These are phyloP conservation scores for Paraphysoderma sedebokerense DNA, from an alignment of 371 early-diverging fungal species.

Conservation along the genomic window DNA sequence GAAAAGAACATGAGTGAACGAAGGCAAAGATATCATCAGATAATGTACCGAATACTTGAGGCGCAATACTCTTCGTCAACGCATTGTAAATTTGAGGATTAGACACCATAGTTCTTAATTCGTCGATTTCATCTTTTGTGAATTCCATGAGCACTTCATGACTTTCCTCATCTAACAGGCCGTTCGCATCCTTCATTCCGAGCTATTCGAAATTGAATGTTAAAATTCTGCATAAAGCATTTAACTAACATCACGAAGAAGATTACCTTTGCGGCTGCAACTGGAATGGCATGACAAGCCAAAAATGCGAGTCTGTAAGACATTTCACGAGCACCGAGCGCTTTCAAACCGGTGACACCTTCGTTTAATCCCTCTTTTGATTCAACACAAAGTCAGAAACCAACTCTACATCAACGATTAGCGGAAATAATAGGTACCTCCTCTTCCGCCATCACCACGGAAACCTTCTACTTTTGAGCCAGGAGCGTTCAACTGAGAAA, in stretches of 20 bases:
- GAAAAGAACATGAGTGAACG: not conserved
- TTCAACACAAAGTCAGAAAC: conserved; percentile 1
- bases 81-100: conserved; percentile 43
- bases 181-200: conserved; percentile 18
- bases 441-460: not conserved
- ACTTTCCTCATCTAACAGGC: conserved; percentile 35
- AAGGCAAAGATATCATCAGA: conserved; percentile 1
- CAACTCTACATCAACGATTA: too few species aligned
- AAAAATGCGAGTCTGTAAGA: conserved; percentile 82
- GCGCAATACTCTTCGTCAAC: conserved; percentile 74
- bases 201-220: not conserved
- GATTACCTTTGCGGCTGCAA: conserved; percentile 7
- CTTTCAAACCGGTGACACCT: conserved; percentile 72
- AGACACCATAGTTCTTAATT: conserved; percentile 50
- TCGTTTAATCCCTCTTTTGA: conserved; percentile 16
- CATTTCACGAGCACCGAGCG: conserved; percentile 79
- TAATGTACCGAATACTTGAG: conserved; percentile 76
- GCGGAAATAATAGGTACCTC: too few species aligned
- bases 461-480: not conserved
- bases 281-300: conserved; percentile 60
- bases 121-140: conserved; percentile 52
- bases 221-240: not conserved
- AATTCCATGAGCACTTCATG: conserved; percentile 38
- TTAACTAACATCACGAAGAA: conserved; percentile 8
- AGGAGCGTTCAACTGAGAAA: conserved; percentile 38